Evolutionary conservation across 768 basidiomycete species (phyloP), one percentile per base, ranked within the genome.

Genomic region (Tulasnella sp.): DNA sequence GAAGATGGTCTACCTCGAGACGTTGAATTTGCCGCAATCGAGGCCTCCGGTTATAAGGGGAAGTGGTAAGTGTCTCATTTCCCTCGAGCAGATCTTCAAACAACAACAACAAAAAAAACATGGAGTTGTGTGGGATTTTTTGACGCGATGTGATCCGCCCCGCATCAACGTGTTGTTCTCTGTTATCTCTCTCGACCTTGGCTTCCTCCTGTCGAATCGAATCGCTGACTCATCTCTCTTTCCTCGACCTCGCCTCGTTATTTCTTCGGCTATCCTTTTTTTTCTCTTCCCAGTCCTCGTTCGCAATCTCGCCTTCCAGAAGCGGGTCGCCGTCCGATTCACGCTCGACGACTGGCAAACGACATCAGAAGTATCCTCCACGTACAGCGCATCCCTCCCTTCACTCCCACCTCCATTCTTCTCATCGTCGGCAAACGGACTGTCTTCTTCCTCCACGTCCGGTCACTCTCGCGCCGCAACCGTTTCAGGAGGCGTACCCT

Each of bases 331-430:
- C 7, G 80, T 92, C 22, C 82, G 94, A 29, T 98, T 96, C 71
- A 97, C 94, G 0, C 80, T 93, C 65, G 94, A 98, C 69, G 78
- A 76, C 64, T 98, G 94, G 94, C 90, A 92, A 70, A 99, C 94
- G 49, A 93, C 90, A 57, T 87, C 84, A 69, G 94, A 98, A 71
- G 88, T 97, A 58, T 80, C 83, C 0, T 92, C 83, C 29, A 80
- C 78, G 50, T 85, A 88, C 69, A 70, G 79, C 22, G 76, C 78
- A 58, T 68, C 75, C 44, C 62, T 74, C 21, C 53, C 55, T 31
- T 29, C 55, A 49, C 57, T 66, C 48, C 61, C 56, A 25, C 46
- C 61, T 17, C 43, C 49, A 27, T 50, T 59, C 48, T 43, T 69
- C 45, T 67, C 68, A 65, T 51, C 63, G 43, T 5, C 65, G 68